These are phyloP conservation scores for Dispira parvispora DNA, from an alignment of 192 early-diverging fungal species.

Conservation along the genomic window DNA sequence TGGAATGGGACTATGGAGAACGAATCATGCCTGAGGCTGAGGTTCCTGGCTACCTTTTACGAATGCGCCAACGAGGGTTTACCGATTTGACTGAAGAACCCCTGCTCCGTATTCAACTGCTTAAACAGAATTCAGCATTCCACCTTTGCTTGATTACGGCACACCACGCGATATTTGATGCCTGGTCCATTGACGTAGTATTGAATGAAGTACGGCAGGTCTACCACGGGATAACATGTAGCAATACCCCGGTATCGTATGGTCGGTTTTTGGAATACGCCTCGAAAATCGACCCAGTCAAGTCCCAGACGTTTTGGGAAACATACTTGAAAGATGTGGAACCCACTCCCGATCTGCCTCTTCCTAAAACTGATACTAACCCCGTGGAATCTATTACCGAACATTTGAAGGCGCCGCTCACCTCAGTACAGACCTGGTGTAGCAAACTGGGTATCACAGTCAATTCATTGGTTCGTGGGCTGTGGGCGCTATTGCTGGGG, in stretches of 20 bases:
- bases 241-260: too few species aligned
- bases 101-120: too few species aligned
- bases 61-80: not conserved
- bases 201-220: not conserved
- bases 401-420: not conserved
- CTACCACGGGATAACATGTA: not conserved
- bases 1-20: not conserved
- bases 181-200: slow-evolving; percentile 1
- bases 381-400: too few species aligned
- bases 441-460: not conserved
- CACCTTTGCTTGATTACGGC: not conserved
- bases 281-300: too few species aligned
- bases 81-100: too few species aligned
- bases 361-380: not conserved
- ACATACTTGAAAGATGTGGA: not conserved
- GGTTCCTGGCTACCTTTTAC: too few species aligned
- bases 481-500: not conserved
- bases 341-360: not conserved
- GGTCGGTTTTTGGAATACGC: too few species aligned
- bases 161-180: slow-evolving; percentile 6
- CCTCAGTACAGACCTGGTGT: not conserved
- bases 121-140: too few species aligned
- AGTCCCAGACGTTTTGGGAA: not conserved
- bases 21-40: too few species aligned
- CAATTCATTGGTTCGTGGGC: not conserved